Evolutionary conservation across 2,329 filamentous ascomycete genomes (phyloP).

Genomic region (Exophiala sideris): DNA sequence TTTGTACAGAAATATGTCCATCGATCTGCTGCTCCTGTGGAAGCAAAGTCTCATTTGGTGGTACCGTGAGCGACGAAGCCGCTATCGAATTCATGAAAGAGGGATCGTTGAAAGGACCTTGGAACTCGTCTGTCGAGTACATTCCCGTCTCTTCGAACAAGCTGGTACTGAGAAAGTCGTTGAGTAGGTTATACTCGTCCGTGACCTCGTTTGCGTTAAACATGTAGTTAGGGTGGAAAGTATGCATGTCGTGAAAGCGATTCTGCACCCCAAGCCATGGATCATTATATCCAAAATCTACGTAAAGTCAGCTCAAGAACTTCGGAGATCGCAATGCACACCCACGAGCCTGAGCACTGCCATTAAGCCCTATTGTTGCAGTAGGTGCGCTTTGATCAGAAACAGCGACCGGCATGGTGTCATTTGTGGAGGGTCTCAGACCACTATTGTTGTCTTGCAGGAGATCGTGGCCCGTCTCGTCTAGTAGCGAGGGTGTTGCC

Average conservation of each 20-base stretch:
- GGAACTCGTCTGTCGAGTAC: slow-evolving; percentile 63
- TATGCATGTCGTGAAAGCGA: slow-evolving; percentile 91
- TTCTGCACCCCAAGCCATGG: slow-evolving; percentile 71
- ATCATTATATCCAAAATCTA: slow-evolving; percentile 80
- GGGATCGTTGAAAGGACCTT: slow-evolving; percentile 60
- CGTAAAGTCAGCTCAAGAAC: slow-evolving; percentile 30
- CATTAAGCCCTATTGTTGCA: slow-evolving; percentile 62
- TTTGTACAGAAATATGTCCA: slow-evolving; percentile 38
- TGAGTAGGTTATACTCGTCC: slow-evolving; percentile 93
- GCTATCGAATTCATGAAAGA: slow-evolving; percentile 48
- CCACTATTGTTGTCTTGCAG: slow-evolving; percentile 40
- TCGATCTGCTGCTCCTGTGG: slow-evolving; percentile 37
- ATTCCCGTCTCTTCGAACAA: slow-evolving; percentile 74
- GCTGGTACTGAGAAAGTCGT: slow-evolving; percentile 92
- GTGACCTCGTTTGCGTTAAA: slow-evolving; percentile 91
- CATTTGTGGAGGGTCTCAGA: slow-evolving; percentile 47
- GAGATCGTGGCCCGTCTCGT: slow-evolving; percentile 47
- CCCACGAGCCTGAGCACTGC: slow-evolving; percentile 73
- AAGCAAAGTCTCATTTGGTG: slow-evolving; percentile 33
- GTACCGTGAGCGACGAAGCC: slow-evolving; percentile 29
- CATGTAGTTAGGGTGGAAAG: slow-evolving; percentile 90
- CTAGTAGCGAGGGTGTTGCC: slow-evolving; percentile 57
- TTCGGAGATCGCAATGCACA: slow-evolving; percentile 29
- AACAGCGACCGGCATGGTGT: slow-evolving; percentile 19
- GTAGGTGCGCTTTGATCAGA: slow-evolving; percentile 56